Percentiles rank a stretch among this genome's conserved stretches.
phyloP scores from a whole-genome alignment of 371 early-diverging fungal species.

The Syncephalastrum contaminatum region DNA sequence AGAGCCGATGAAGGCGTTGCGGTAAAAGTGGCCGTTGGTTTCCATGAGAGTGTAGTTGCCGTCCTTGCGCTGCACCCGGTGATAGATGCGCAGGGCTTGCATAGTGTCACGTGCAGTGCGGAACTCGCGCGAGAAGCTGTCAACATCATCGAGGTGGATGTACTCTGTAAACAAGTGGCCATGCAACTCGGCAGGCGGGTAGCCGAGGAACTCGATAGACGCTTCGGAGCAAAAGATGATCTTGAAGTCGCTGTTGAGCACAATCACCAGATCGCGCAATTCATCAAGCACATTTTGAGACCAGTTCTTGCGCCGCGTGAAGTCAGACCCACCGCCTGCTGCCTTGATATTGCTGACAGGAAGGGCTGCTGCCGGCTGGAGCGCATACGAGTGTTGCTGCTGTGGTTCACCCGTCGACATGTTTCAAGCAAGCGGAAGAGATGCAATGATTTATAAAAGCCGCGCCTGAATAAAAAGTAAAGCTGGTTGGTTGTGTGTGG shows the following conservation, averaged over 20 bases:
- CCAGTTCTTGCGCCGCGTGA: conserved; percentile 56
- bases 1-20: conserved; percentile 47
- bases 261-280: conserved; percentile 61
- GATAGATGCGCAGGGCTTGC: conserved; percentile 39
- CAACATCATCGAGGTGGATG: conserved; percentile 44
- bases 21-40: conserved; percentile 43
- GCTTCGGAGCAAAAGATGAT: conserved; percentile 64
- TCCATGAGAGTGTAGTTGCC: conserved; percentile 49
- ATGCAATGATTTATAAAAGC: too few species aligned
- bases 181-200: conserved; percentile 56
- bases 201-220: conserved; percentile 50
- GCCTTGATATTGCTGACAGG: too few species aligned
- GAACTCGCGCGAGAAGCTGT: conserved; percentile 17
- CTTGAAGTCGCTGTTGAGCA: conserved; percentile 48
- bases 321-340: conserved; percentile 22
- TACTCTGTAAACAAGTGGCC: conserved; percentile 54
- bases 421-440: too few species aligned
- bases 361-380: too few species aligned
- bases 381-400: too few species aligned
- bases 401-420: too few species aligned
- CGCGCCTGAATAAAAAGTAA: too few species aligned
- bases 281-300: conserved; percentile 57
- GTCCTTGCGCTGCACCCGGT: conserved; percentile 52
- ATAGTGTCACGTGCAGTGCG: conserved; percentile 42
- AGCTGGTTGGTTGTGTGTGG: too few species aligned